Percentiles rank a stretch among this genome's conserved stretches.
phyloP scores from a whole-genome alignment of 2,329 filamentous ascomycete genomes.

The Biscogniauxia marginata region DNA sequence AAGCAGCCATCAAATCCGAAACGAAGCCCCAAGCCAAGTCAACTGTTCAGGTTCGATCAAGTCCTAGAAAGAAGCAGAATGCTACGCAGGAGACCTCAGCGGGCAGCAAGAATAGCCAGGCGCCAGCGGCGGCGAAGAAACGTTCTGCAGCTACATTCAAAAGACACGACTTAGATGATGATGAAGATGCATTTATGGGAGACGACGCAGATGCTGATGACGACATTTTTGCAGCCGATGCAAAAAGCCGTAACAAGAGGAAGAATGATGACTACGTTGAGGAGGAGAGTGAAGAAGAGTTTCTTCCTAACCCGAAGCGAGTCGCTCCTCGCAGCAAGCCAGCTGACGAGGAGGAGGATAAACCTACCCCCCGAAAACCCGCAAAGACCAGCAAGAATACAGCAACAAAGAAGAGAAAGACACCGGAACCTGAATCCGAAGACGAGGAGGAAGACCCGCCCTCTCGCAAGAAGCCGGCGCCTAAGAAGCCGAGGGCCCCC shows the following conservation, averaged over 20 bases:
- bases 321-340: conserved; percentile 46
- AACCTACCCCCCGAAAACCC: conserved; percentile 28
- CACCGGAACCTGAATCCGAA: conserved; percentile 52
- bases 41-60: conserved; percentile 50
- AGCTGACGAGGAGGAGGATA: conserved; percentile 31
- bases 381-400: conserved; percentile 33
- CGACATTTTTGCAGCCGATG: conserved; percentile 79
- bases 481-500: conserved; percentile 58
- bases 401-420: conserved; percentile 56
- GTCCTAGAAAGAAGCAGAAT: conserved; percentile 48
- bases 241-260: conserved; percentile 62
- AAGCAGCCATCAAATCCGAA: conserved; percentile 41
- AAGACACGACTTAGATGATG: conserved; percentile 45
- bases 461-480: conserved; percentile 52
- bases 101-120: conserved; percentile 30
- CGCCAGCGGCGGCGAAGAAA: conserved; percentile 42
- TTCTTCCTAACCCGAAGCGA: conserved; percentile 59
- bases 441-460: conserved; percentile 51
- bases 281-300: conserved; percentile 71
- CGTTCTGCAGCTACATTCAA: conserved; percentile 41
- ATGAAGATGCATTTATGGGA: conserved; percentile 60
- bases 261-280: conserved; percentile 75
- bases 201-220: conserved; percentile 71
- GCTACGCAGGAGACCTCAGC: conserved; percentile 27
- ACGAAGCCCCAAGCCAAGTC: conserved; percentile 38